Base-by-base conservation (phyloP, 208 protist species). In the Trypanosoma avium region DNA sequence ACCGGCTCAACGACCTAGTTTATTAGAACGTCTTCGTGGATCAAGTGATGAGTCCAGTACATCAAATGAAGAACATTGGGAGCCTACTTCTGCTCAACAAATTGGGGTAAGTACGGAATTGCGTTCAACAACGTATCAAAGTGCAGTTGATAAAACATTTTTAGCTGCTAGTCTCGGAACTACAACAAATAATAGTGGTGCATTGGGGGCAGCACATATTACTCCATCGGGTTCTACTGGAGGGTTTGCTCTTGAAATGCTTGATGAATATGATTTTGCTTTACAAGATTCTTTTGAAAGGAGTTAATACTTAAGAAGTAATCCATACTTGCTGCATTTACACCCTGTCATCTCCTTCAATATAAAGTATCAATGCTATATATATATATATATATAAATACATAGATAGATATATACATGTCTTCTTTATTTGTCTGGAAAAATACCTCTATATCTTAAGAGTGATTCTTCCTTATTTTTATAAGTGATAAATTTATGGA, bases 11-110 rank as follows among this genome's bases (percentile, higher is more conserved):
- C 53, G 64, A 0, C 64, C 46, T 8, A 35, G 3, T 40, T 32
- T 70, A n/a, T 19, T 63, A 1, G 36, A 32, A 21, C 64, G 64
- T 19, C 29, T 63, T 48, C 56, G 26, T 36, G 64, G 50, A 0
- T 21, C 8, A 8, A 63, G 54, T n/a, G 29, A 27, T 61, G 45
- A 47, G 3, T 70, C 64, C 19, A 33, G 13, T 38, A 21, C 7
- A 33, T 45, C 56, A 33, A 21, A n/a, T 48, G 35, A 57, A 8
- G 10, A 57, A 1, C 4, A 21, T 15, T 48, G 12, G 1, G n/a
- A 24, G 32, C 1, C 4, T 38, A 33, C 13, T 33, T 33, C 32
- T 4, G 21, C 4, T 0, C 35, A 19, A 40, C 2, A 4, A 2
- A 29, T 42, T 38, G 57, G 10, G n/a, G 27, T 2, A 13, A 1